phyloP scores from a whole-genome alignment of 371 early-diverging fungal genomes.

The Saksenaea vasiformis region DNA sequence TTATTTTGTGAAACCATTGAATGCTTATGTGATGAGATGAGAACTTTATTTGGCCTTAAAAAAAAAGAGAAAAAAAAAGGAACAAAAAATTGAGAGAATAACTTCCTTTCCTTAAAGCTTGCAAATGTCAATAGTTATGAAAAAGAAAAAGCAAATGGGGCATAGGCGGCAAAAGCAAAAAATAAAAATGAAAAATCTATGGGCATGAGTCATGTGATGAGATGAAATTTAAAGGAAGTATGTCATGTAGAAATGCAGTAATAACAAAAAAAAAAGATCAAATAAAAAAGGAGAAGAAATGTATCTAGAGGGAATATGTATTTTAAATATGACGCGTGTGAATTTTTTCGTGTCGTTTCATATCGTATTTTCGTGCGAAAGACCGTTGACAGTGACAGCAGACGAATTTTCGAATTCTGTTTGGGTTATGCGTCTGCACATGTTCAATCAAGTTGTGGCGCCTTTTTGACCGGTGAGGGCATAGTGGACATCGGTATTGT shows the following conservation, averaged over 20 bases:
- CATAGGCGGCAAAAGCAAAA: neutral
- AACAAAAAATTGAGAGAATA: neutral
- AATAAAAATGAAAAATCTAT: neutral
- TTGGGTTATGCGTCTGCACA: conserved; percentile 33
- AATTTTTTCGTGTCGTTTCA: conserved; percentile 42
- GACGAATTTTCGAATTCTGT: conserved; percentile 24
- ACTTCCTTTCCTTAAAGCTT: neutral
- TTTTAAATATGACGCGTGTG: conserved; percentile 9
- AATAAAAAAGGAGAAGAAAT: neutral
- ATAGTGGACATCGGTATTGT: conserved; percentile 1
- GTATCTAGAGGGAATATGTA: neutral
- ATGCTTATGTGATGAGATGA: neutral
- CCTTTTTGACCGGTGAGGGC: conserved; percentile 27
- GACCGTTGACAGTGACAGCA: conserved; percentile 25
- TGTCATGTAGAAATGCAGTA: neutral
- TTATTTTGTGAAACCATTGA: conserved; percentile 1
- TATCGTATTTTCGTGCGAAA: conserved; percentile 38
- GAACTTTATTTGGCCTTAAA: neutral
- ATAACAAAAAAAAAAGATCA: neutral
- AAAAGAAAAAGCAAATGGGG: neutral
- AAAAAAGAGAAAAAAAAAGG: neutral
- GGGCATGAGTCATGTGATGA: neutral
- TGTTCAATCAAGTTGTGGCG: conserved; percentile 35
- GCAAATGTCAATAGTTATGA: neutral
- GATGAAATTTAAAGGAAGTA: neutral